Conservation (phyloP, 2,329 filamentous ascomycete species). For the Thielaviopsis punctulata region DNA sequence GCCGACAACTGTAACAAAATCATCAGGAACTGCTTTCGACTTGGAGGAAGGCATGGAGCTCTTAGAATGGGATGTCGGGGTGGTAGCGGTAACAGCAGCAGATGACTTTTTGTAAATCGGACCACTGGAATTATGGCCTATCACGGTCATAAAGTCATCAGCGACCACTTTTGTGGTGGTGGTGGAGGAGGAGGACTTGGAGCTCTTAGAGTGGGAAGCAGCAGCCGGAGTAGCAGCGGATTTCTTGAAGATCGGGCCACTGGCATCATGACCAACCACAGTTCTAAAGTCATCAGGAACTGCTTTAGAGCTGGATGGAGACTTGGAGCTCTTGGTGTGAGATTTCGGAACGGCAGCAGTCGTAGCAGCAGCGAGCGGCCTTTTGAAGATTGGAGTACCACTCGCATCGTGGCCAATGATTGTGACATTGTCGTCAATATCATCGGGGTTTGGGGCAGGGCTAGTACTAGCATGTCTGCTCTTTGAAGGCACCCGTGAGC, state of each 20-base stretch:
- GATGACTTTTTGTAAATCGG: background rate
- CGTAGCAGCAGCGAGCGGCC: background rate
- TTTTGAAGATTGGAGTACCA: background rate
- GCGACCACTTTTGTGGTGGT: background rate
- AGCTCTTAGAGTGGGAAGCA: background rate
- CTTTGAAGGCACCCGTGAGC: background rate
- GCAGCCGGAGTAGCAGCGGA: background rate
- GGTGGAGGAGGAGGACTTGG: background rate
- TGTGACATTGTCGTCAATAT: background rate
- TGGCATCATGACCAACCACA: background rate
- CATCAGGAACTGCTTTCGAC: background rate
- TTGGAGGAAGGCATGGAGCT: background rate
- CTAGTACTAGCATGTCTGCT: no score
- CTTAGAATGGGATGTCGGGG: background rate
- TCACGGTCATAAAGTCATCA: background rate
- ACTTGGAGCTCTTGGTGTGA: no score
- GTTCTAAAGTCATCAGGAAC: slow-evolving; percentile 7
- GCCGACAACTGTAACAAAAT: slow-evolving; percentile 4
- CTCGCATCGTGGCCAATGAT: background rate
- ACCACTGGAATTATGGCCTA: background rate
- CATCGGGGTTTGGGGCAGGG: background rate
- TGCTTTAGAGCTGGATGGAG: background rate
- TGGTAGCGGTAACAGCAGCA: background rate
- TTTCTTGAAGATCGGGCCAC: background rate
- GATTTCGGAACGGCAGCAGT: no score